A percentile compares a stretch with the other conserved stretches of the same genome.
Evolutionary conservation across 2,329 filamentous ascomycete genomes (phyloP).

Genomic region (Clonostachys sp.): DNA sequence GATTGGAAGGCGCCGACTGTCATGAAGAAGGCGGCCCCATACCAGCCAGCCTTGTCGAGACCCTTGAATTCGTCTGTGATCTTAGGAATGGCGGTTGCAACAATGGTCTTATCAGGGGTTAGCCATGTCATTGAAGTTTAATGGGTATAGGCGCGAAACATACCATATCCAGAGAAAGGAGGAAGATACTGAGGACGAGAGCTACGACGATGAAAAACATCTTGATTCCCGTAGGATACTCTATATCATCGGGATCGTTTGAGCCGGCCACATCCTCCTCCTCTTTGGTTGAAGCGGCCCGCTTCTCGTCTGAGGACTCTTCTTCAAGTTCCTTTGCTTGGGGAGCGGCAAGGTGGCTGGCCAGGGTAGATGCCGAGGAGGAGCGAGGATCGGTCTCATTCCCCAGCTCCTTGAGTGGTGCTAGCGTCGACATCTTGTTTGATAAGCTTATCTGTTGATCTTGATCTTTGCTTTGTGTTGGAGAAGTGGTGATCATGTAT

Average conservation of each 20-base stretch:
- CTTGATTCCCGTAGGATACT: slow-evolving; percentile 31
- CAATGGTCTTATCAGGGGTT: slow-evolving; percentile 36
- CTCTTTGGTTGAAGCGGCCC: too few relatives aligned
- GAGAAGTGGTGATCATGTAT: too few relatives aligned
- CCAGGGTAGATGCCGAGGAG: too few relatives aligned
- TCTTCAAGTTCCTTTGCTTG: too few relatives aligned
- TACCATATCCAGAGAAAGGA: slow-evolving; percentile 43
- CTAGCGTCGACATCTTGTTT: too few relatives aligned
- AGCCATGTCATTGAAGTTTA: neutral
- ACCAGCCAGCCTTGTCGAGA: slow-evolving; percentile 53
- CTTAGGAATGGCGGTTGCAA: slow-evolving; percentile 52
- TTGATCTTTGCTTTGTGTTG: too few relatives aligned
- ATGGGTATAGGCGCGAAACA: slow-evolving; percentile 4
- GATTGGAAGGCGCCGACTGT: slow-evolving; percentile 39
- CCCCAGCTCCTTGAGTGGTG: too few relatives aligned
- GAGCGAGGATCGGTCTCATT: too few relatives aligned
- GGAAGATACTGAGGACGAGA: slow-evolving; percentile 40
- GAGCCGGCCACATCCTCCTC: too few relatives aligned
- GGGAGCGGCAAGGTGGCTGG: too few relatives aligned
- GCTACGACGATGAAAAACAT: slow-evolving; percentile 39
- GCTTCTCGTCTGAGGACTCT: too few relatives aligned
- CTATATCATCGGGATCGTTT: slow-evolving; percentile 5
- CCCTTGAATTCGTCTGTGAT: slow-evolving; percentile 49
- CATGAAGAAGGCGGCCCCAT: slow-evolving; percentile 50
- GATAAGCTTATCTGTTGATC: too few relatives aligned